phyloP scores from a whole-genome alignment of 805 yeast species.

The Hanseniaspora guilliermondii region DNA sequence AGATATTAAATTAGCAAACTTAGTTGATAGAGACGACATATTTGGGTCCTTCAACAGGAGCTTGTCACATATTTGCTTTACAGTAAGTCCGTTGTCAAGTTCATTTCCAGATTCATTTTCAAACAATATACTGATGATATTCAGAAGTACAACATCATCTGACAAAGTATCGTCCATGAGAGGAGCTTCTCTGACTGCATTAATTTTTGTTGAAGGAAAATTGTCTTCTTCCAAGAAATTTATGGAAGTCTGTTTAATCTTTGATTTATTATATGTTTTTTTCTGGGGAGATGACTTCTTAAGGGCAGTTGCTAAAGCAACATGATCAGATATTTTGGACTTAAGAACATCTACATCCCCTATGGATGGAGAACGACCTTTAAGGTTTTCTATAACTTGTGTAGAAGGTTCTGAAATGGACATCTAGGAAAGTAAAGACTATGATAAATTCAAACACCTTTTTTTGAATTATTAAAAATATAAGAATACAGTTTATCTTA shows the following conservation, averaged over 20 bases:
- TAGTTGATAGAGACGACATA: slow-evolving; percentile 68
- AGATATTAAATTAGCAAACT: slow-evolving; percentile 66
- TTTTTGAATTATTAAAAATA: no score
- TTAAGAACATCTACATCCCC: slow-evolving; percentile 17
- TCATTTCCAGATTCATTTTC: slow-evolving; percentile 42
- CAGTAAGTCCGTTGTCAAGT: slow-evolving; percentile 69
- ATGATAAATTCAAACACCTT: background rate
- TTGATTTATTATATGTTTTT: slow-evolving; percentile 17
- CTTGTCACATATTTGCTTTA: slow-evolving; percentile 71
- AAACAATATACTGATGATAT: slow-evolving; percentile 58
- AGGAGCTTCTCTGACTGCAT: slow-evolving; percentile 65
- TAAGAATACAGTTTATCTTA: no score
- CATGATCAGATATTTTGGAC: slow-evolving; percentile 9
- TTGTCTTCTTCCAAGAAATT: slow-evolving; percentile 39
- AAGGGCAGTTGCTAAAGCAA: slow-evolving; percentile 17
- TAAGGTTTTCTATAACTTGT: background rate
- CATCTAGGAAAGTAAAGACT: background rate
- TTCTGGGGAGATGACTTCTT: slow-evolving; percentile 16
- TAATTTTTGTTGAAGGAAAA: slow-evolving; percentile 67
- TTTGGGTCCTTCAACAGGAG: slow-evolving; percentile 66
- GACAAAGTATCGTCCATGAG: slow-evolving; percentile 42
- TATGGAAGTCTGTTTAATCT: slow-evolving; percentile 17
- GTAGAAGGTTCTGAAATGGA: background rate
- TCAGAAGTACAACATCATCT: slow-evolving; percentile 60
- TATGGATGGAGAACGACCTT: background rate